Evolutionary conservation across 352 stramenopile species (phyloP), one percentile per base, ranked within the genome.

Genomic region (Pythium vanterpoolii): DNA sequence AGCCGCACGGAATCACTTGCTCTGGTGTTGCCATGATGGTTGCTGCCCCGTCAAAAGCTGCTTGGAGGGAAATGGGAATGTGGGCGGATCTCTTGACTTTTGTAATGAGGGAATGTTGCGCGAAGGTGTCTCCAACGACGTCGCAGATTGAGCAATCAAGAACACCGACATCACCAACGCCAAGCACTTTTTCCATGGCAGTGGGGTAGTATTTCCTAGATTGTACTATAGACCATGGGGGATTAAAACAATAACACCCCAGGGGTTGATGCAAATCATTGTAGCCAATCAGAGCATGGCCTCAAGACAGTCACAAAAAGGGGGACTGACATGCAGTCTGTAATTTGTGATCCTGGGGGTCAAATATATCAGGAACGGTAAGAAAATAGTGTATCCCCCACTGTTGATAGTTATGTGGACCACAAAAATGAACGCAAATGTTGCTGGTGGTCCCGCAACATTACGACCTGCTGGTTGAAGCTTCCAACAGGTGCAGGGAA

Each of bases 1-100:
- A 79, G 57, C 82, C 82, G 70, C 83, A 93, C 51, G 80, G 79
- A 34, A 93, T 47, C 6, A 68, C 45, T 34, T 66, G 58, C 42
- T 66, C 36, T 23, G 31, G 27, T 11, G 42, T 18, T 18, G 28
- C 19, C 49, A 56, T 43, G 11, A 19, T 18, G 36, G 34, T 36
- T 23, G 42, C 21, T 4, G 7, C 10, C n/a, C 18, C 18, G 34
- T 21, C n/a, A n/a, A n/a, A n/a, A n/a, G 33, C 9, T 36, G 28
- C 30, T 49, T 49, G 23, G 39, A 16, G 6, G 10, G 21, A 14
- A 23, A 38, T 44, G 50, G 10, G 54, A 26, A 54, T 53, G 39
- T 13, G 10, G 39, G 31, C 39, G 44, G 58, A 59, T 38, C 58
- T 48, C 48, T 56, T 64, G 30, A 10, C 26, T 9, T 1, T 19